Evolutionary conservation across 371 early-diverging fungal species (phyloP).

Genomic region (Saksenaea vasiformis): DNA sequence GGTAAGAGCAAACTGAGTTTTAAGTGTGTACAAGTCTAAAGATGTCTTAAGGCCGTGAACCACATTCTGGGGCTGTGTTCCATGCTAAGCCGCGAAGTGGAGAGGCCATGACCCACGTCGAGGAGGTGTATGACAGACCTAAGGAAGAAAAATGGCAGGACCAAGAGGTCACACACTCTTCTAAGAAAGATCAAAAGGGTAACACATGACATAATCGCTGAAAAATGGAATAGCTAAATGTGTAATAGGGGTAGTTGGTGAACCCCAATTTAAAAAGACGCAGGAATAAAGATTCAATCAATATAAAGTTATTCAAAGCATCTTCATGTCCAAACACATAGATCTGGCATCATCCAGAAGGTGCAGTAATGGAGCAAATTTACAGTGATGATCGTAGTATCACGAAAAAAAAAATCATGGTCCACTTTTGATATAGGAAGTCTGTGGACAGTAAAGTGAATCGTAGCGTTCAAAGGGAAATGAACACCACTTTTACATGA

Average conservation of each 20-base stretch:
- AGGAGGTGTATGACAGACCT: constrained; percentile 7
- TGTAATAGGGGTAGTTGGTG: neutral
- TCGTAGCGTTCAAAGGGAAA: too few species aligned
- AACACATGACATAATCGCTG: neutral
- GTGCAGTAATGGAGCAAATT: too few species aligned
- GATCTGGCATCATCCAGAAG: too few species aligned
- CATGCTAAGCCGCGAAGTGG: constrained; percentile 8
- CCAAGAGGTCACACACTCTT: constrained; percentile 5
- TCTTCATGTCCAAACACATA: too few species aligned
- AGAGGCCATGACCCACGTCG: constrained; percentile 4
- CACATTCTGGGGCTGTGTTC: neutral
- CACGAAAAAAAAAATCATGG: too few species aligned
- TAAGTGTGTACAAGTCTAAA: neutral
- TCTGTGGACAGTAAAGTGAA: too few species aligned
- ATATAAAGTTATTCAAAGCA: neutral
- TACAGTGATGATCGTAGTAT: too few species aligned
- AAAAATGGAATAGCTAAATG: neutral
- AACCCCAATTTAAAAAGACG: constrained; percentile 6
- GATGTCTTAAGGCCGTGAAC: constrained; percentile 3
- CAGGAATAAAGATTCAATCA: neutral
- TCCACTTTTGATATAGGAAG: too few species aligned
- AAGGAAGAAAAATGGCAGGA: constrained; percentile 13
- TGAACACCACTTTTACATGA: too few species aligned
- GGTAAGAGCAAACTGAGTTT: neutral
- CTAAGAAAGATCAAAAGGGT: constrained; percentile 4